Conservation (phyloP, 73 alveolate species). For the Symbiodinium natans region DNA sequence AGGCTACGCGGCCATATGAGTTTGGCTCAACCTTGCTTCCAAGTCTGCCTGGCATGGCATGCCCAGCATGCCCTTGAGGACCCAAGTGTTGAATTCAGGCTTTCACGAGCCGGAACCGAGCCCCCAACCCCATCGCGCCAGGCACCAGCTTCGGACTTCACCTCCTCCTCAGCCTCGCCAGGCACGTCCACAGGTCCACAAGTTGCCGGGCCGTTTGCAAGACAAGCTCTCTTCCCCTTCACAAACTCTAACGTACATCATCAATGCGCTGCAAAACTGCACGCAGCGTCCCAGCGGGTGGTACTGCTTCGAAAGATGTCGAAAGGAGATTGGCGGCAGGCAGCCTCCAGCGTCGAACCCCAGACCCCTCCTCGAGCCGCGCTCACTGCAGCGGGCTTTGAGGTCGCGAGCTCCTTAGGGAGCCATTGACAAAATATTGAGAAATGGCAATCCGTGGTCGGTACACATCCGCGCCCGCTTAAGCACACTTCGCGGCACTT, state of each 20-base stretch:
- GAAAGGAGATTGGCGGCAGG: too few relatives aligned
- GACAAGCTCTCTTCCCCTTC: neutral
- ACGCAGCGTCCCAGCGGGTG: too few relatives aligned
- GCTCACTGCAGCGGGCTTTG: neutral
- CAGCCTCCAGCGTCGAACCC: constrained; percentile 71
- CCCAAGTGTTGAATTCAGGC: too few relatives aligned
- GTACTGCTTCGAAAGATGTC: too few relatives aligned
- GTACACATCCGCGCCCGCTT: neutral
- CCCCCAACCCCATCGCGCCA: neutral
- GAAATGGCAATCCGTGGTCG: neutral
- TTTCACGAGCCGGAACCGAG: too few relatives aligned
- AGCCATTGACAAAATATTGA: neutral
- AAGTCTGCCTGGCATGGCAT: too few relatives aligned
- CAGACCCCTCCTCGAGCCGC: constrained; percentile 80
- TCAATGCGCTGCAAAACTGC: too few relatives aligned
- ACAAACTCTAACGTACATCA: neutral
- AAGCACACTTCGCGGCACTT: neutral
- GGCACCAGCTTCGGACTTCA: neutral
- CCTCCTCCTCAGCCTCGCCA: neutral
- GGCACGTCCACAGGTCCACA: too few relatives aligned
- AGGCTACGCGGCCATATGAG: too few relatives aligned
- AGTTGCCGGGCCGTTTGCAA: too few relatives aligned
- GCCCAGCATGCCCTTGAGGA: too few relatives aligned
- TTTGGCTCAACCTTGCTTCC: too few relatives aligned
- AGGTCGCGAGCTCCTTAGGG: neutral